Evolutionary conservation across 495 filamentous ascomycete species (phyloP).

Genomic region (Stereocaulon alpinum): DNA sequence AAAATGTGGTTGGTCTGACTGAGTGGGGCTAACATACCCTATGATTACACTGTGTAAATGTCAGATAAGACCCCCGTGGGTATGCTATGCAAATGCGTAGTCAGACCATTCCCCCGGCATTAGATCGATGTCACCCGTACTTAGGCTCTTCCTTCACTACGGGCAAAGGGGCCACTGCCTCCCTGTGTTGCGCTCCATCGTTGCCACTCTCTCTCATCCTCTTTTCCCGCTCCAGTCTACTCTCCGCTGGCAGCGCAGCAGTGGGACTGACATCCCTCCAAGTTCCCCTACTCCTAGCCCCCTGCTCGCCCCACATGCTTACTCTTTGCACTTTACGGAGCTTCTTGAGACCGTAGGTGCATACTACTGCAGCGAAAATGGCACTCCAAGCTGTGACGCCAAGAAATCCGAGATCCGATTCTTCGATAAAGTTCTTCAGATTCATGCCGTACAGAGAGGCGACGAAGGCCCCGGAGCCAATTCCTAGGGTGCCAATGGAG

Average conservation of each 20-base stretch:
- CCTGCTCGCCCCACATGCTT: slow-evolving; percentile 62
- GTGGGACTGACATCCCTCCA: slow-evolving; percentile 19
- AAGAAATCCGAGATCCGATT: slow-evolving; percentile 80
- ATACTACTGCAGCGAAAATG: slow-evolving; percentile 63
- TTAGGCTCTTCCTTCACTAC: not conserved
- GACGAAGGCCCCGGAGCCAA: slow-evolving; percentile 86
- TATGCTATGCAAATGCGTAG: not conserved
- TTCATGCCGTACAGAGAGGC: slow-evolving; percentile 99
- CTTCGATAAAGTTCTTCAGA: slow-evolving; percentile 96
- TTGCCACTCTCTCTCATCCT: not conserved
- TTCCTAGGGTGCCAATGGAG: slow-evolving; percentile 83
- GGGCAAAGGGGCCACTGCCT: not conserved
- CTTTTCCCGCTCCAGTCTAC: slow-evolving; percentile 31
- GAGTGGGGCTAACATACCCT: no score
- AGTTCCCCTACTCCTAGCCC: slow-evolving; percentile 14
- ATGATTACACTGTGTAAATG: not conserved
- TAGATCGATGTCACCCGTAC: not conserved
- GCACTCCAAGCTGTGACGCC: slow-evolving; percentile 61
- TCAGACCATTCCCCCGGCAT: not conserved
- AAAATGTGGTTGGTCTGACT: no score
- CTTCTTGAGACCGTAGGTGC: slow-evolving; percentile 67
- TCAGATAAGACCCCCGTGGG: not conserved
- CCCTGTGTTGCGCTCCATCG: not conserved
- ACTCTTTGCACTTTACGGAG: slow-evolving; percentile 80
- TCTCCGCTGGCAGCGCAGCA: slow-evolving; percentile 33